Conservation (phyloP, 805 yeast species). For the Metschnikowia chrysomelidarum region DNA sequence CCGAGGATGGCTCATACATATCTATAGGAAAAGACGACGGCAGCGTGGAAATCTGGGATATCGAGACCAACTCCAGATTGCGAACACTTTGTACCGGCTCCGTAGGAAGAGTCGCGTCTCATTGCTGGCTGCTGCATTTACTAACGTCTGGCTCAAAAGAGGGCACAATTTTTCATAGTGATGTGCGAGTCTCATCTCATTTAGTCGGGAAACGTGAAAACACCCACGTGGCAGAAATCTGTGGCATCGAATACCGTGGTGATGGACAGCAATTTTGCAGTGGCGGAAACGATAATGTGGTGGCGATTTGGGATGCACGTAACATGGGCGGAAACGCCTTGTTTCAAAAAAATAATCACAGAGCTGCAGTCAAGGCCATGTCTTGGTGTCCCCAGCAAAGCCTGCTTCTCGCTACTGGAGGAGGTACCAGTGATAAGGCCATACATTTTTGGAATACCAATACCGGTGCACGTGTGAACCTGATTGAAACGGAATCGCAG, state of each 20-base stretch:
- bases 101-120: constrained; percentile 71
- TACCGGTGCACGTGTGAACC: constrained; percentile 81
- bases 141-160: constrained; percentile 85
- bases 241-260: constrained; percentile 82
- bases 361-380: constrained; percentile 93
- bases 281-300: constrained; percentile 94
- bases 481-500: constrained; percentile 90
- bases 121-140: constrained; percentile 80
- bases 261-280: constrained; percentile 87
- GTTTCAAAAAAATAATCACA: constrained; percentile 74
- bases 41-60: constrained; percentile 88
- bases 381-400: constrained; percentile 91
- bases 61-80: constrained; percentile 67
- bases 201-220: constrained; percentile 51
- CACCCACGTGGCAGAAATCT: constrained; percentile 80
- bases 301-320: constrained; percentile 84
- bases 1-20: constrained; percentile 83
- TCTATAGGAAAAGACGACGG: constrained; percentile 87
- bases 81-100: constrained; percentile 72
- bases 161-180: constrained; percentile 84
- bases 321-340: constrained; percentile 46
- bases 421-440: constrained; percentile 86
- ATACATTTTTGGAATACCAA: constrained; percentile 93
- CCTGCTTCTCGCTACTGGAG: constrained; percentile 90
- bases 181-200: constrained; percentile 83